Conservation (phyloP, 495 filamentous ascomycete genomes). For the Aspergillus asperescens region DNA sequence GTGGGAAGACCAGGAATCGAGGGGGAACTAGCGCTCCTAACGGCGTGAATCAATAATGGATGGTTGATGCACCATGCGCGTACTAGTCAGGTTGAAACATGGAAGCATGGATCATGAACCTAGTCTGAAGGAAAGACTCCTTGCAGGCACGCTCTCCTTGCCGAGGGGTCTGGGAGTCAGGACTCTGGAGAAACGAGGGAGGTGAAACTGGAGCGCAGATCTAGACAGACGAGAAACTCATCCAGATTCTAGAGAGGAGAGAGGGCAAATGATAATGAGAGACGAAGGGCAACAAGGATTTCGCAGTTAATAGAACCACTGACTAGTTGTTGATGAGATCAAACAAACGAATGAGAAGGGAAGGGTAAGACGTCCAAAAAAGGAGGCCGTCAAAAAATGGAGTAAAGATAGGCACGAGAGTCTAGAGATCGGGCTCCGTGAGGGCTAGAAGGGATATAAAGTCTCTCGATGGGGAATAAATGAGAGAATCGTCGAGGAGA, state of each 20-base stretch:
- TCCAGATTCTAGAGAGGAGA: conserved; percentile 3
- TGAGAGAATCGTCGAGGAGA: not conserved
- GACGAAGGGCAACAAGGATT: conserved; percentile 13
- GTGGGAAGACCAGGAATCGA: conserved; percentile 16
- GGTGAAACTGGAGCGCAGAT: conserved; percentile 6
- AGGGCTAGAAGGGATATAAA: not conserved
- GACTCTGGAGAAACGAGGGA: conserved; percentile 17
- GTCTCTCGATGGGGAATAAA: not conserved
- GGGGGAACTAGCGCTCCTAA: conserved; percentile 17
- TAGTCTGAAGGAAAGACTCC: conserved; percentile 10
- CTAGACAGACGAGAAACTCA: conserved; percentile 9
- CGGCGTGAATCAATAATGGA: conserved; percentile 20
- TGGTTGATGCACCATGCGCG: conserved; percentile 12
- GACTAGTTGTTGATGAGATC: not conserved
- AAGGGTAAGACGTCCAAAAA: conserved; percentile 5
- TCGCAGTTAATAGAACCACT: conserved; percentile 9
- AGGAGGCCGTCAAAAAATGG: conserved; percentile 1
- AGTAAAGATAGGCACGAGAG: conserved; percentile 11
- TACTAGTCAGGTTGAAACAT: conserved; percentile 12
- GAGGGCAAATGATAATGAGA: not conserved
- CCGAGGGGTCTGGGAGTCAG: conserved; percentile 5
- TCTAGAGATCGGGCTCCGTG: conserved; percentile 1
- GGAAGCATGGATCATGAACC: not conserved
- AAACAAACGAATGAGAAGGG: conserved; percentile 8
- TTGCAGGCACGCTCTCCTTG: conserved; percentile 18